These are phyloP conservation scores for Fraxinus velutina DNA, from an alignment of 305 asterid species.

Conservation along the genomic window DNA sequence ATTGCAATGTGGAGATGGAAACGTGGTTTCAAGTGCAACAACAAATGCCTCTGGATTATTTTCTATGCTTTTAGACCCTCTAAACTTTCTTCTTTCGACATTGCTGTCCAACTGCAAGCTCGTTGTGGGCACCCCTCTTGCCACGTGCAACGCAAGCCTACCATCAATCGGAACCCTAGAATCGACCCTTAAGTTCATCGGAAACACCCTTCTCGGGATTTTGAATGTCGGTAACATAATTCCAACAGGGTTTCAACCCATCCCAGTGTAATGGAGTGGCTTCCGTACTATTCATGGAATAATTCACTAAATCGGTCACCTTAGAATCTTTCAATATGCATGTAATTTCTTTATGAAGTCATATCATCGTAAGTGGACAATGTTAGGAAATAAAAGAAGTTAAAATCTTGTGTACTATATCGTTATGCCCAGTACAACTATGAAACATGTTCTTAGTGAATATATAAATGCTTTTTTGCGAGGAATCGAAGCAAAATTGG, in stretches of 20 bases:
- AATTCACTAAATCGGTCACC: background rate
- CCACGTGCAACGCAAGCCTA: constrained; percentile 39
- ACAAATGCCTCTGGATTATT: constrained; percentile 41
- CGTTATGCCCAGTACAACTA: background rate
- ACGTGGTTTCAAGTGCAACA: constrained; percentile 34
- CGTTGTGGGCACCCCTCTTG: constrained; percentile 43
- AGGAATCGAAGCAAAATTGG: background rate
- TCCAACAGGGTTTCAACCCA: constrained; percentile 34
- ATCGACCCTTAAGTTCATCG: constrained; percentile 38
- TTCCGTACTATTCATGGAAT: background rate
- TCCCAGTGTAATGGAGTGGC: constrained; percentile 20
- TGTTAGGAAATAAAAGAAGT: background rate
- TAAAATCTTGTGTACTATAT: background rate
- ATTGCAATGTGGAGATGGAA: constrained; percentile 43
- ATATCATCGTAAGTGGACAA: background rate
- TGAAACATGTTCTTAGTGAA: background rate
- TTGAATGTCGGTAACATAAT: constrained; percentile 30
- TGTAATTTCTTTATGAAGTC: background rate
- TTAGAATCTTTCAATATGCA: background rate
- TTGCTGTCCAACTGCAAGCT: constrained; percentile 39
- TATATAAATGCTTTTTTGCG: background rate
- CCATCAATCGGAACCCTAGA: constrained; percentile 39
- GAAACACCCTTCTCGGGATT: constrained; percentile 32
- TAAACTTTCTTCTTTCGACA: constrained; percentile 24
- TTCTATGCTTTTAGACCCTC: constrained; percentile 40